Base-by-base conservation (phyloP, 768 basidiomycete species). In the Clitopilus passeckerianus region DNA sequence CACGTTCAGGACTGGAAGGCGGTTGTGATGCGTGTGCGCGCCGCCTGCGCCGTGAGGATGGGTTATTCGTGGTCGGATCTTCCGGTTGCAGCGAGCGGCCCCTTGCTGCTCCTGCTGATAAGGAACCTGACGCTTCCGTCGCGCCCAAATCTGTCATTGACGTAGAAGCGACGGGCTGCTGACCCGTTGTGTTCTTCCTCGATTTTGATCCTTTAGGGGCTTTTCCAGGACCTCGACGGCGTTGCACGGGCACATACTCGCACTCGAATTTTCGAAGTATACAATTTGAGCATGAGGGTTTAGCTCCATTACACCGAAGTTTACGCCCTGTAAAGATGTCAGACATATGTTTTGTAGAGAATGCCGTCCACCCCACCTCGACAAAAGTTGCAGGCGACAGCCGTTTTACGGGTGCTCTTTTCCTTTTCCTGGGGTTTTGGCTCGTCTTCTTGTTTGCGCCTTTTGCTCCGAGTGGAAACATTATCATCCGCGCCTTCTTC, bases 381-480 rank as follows among this genome's bases (percentile, higher is more conserved):
- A 75, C 90, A 92, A 70, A 90, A 90, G 71, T 88, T 77, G 74
- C 90, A 92, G 59, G 90, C 90, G 34, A 91, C 79, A 22, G 75
- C 74, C 34, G 82, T 83, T 74, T 87, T 88, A 63, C 75, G 71
- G 22, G 68, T 63, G 56, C 65, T 68, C 56, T 66, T 71, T 22
- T 66, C 57, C 56, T 66, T 71, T 22, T 66, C 57, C n/a, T 50
- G 12, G 15, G 15, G 12, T 23, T 50, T 12, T 18, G 46, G 46
- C 20, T 50, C 46, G 27, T 30, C 27, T 22, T 57, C 64, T 67
- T 22, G 69, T 62, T 35, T 68, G 64, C 23, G 59, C 58, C 23
- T 68, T 70, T 57, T 67, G 71, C 18, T 68, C 64, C 34, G 68
- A 65, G 52, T 20, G 46, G 46, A 50, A 22, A n/a, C 16, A 61